phyloP scores from a whole-genome alignment of 345 rosid genomes.

The Eucalyptus regnans region DNA sequence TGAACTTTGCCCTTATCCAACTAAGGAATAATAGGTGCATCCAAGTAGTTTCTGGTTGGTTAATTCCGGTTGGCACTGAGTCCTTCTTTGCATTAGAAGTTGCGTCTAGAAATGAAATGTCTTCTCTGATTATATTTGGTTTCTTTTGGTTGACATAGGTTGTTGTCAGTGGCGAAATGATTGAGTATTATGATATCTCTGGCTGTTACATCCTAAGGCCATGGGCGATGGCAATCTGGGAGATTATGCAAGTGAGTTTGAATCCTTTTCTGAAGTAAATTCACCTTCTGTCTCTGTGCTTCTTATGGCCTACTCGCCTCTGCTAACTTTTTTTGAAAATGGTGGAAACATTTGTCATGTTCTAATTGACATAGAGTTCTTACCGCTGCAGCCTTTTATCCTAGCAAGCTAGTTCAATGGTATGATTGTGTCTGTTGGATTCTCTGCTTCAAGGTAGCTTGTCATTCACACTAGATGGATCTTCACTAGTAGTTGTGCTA shows the following conservation, averaged over 20 bases:
- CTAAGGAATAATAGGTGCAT: background rate
- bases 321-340: background rate
- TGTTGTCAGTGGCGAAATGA: slow-evolving; percentile 86
- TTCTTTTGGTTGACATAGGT: slow-evolving; percentile 27
- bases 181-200: slow-evolving; percentile 92
- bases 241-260: slow-evolving; percentile 73
- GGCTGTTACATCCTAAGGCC: slow-evolving; percentile 97
- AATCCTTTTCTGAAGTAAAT: background rate
- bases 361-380: background rate
- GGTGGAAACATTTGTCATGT: background rate
- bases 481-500: background rate
- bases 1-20: background rate
- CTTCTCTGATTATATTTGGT: background rate
- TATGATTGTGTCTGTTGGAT: background rate
- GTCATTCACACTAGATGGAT: background rate
- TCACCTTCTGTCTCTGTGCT: background rate
- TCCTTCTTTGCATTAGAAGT: background rate
- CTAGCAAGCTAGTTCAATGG: background rate
- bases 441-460: background rate
- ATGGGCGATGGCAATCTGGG: slow-evolving; percentile 96
- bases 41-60: background rate
- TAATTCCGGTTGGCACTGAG: background rate
- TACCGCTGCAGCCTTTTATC: background rate
- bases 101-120: background rate
- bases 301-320: background rate